Conservation (phyloP, 805 yeast genomes). For the Ogataea siamensis region DNA sequence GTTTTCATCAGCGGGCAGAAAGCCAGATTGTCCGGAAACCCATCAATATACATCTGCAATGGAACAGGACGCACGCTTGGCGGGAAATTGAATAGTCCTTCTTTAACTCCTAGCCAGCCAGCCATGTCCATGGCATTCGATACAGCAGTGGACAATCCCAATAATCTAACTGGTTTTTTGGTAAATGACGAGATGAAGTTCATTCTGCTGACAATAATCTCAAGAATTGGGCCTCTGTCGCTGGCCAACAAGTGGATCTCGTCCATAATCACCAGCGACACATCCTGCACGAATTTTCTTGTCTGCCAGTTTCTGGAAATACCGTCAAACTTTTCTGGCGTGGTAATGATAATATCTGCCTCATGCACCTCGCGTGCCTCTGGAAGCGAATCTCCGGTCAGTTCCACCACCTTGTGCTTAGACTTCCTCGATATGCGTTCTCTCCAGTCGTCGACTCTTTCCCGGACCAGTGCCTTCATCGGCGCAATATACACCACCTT, state of each 20-base stretch:
- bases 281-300: conserved; percentile 68
- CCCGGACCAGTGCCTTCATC: conserved; percentile 83
- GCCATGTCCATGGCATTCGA: conserved; percentile 86
- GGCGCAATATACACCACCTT: conserved; percentile 87
- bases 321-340: conserved; percentile 88
- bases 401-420: conserved; percentile 58
- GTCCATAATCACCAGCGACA: conserved; percentile 79
- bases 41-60: conserved; percentile 81
- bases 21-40: conserved; percentile 77
- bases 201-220: conserved; percentile 88
- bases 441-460: conserved; percentile 81
- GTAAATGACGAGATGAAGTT: conserved; percentile 65
- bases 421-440: conserved; percentile 48
- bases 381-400: conserved; percentile 82
- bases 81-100: conserved; percentile 77
- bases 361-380: conserved; percentile 61
- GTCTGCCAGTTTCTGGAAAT: conserved; percentile 85
- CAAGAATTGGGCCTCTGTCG: conserved; percentile 83
- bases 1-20: conserved; percentile 84
- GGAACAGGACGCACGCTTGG: conserved; percentile 85
- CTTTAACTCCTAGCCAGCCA: conserved; percentile 73
- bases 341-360: conserved; percentile 76
- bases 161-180: conserved; percentile 56
- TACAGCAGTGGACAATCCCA: conserved; percentile 85
- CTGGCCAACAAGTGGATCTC: conserved; percentile 82